Percentiles rank a stretch among this genome's conserved stretches.
Conservation (phyloP, 2,329 filamentous ascomycete species). For the Chaetothyriales sp. region DNA sequence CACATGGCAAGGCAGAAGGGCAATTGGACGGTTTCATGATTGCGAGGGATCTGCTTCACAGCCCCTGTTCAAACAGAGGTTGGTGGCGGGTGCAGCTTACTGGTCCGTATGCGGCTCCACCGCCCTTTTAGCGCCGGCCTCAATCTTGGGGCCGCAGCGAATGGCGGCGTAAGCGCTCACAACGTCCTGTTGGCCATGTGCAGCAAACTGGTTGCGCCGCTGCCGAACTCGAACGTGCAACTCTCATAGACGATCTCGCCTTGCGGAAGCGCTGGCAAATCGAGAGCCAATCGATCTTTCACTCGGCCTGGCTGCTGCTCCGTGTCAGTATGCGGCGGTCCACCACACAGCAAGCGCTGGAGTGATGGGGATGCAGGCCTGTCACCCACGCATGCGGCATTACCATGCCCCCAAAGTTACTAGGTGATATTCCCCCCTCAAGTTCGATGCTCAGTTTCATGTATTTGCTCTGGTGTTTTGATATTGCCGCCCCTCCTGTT, state of each 20-base stretch:
- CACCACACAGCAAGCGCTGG: not conserved
- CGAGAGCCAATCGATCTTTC: not conserved
- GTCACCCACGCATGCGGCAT: not conserved
- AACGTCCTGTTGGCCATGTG: not conserved
- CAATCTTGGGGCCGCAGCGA: not conserved
- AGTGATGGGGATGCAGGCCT: not conserved
- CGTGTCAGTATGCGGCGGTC: not conserved
- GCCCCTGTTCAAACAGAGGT: not conserved
- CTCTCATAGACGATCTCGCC: not conserved
- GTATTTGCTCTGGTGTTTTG: not conserved
- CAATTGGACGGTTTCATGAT: not conserved
- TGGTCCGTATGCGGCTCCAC: not conserved
- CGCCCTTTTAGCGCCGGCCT: not conserved
- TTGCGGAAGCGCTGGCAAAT: not conserved
- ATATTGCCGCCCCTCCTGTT: not conserved
- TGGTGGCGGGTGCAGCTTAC: too few species aligned
- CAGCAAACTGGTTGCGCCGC: not conserved
- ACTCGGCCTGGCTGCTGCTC: not conserved
- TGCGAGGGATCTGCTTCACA: not conserved
- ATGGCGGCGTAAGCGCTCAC: not conserved
- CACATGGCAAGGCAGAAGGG: not conserved
- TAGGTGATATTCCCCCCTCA: not conserved
- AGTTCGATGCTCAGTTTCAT: constrained; percentile 4
- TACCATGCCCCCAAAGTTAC: not conserved
- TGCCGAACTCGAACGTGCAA: not conserved